Base-by-base conservation (phyloP, 768 basidiomycete genomes). In the Rhizopogon vinicolor region DNA sequence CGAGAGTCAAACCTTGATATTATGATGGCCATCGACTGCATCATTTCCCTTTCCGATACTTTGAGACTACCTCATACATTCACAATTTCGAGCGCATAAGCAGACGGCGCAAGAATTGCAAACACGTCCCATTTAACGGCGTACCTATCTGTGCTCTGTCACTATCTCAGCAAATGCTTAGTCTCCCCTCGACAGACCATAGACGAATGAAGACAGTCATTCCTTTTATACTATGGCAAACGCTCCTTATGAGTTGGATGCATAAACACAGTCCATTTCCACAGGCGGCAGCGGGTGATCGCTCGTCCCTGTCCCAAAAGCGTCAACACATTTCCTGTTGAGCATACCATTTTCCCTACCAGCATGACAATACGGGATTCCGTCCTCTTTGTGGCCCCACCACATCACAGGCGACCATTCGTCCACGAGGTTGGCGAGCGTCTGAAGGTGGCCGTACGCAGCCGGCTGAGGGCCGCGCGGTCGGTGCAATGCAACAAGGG, bases 381-480 rank as follows among this genome's bases (percentile, higher is more conserved):
- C 51, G 7, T 12, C 28, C 0, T 42, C 41, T 13, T 68, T 70
- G 16, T 60, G 59, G 14, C 67, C 68, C 65, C 68, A 70, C 68
- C 67, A 65, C 62, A 70, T 67, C 5, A 57, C 66, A 1, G 61
- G 54, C n/a, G 68, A 67, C 72, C 72, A 68, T n/a, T 73, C 69
- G 53, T 73, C 72, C 37, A 71, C 60, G 53, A 72, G 53, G 48
- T 73, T 69, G 2, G 64, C 68, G 18, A 72, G 61, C 18, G 68
- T 73, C 42, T 71, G 66, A 5, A 74, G 53, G 18, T 72, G 68
- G 2, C 71, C 69, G 35, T 72, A 73, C 13, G 66, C 59, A 6
- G 66, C 65, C 0, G 66, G 71, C 39, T 72, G 72, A 1, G 65
- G 58, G 3, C 68, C 68, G 10, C 37, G 54, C 6, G 61, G 67